Conservation (phyloP, 306 rosid species). For the Albizia julibrissin region DNA sequence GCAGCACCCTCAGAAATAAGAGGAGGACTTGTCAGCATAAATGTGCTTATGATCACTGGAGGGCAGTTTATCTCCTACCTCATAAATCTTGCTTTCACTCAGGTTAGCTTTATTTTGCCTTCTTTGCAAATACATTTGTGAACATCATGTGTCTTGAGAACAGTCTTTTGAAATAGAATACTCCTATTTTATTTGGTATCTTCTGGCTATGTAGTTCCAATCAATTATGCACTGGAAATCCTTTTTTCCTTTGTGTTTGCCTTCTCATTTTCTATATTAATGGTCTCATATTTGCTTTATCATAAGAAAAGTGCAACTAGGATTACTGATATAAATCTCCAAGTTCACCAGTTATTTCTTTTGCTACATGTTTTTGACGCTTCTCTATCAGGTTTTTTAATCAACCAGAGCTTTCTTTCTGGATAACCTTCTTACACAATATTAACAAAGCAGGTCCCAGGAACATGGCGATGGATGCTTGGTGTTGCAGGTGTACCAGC, state of each 20-base stretch:
- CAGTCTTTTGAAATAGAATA: not conserved
- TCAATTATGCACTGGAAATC: not conserved
- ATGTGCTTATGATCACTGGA: conserved; percentile 79
- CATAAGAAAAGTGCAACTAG: not conserved
- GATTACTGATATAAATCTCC: not conserved
- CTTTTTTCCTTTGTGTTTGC: not conserved
- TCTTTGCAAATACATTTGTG: not conserved
- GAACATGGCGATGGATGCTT: conserved; percentile 98
- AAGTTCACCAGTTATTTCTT: not conserved
- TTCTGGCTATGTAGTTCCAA: not conserved
- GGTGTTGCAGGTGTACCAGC: conserved; percentile 91
- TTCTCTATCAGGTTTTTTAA: not conserved
- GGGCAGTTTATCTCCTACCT: conserved; percentile 86
- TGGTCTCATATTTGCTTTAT: not conserved
- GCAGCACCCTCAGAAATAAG: conserved; percentile 92
- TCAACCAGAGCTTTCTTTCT: not conserved
- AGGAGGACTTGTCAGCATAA: conserved; percentile 76
- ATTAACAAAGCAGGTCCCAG: conserved; percentile 58
- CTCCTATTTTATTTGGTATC: not conserved
- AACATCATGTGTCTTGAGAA: not conserved
- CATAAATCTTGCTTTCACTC: conserved; percentile 71
- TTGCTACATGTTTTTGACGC: not conserved
- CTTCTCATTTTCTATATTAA: not conserved
- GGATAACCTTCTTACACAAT: not conserved
- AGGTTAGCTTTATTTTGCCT: conserved; percentile 39